Evolutionary conservation across 169 alveolate species (phyloP), one percentile per base, ranked within the genome.

Genomic region (Theileria orientalis): DNA sequence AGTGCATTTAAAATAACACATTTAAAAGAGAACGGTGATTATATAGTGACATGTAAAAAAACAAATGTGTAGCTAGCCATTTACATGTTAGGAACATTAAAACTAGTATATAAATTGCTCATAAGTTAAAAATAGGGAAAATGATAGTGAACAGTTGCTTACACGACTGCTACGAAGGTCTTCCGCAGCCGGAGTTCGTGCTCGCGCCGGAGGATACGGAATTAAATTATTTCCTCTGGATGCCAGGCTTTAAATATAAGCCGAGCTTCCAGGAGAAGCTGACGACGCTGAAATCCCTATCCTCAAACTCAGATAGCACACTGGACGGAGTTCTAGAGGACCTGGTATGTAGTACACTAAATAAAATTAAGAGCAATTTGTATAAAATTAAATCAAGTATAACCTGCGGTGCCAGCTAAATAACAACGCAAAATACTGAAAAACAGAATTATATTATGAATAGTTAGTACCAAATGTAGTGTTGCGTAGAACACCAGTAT

Each of bases 141-240:
- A 78, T 71, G 79, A 46, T 78, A 60, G 82, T 70, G 44, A 23
- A 62, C 23, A 77, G 63, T 44, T 78, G 86, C 59, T 71, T 78
- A 60, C 59, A 64, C 19, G 69, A 72, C 76, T 78, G 86, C 61
- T 78, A 78, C 76, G 54, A 78, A 30, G 69, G 67, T 56, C 76
- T 78, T 29, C 86, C 86, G 56, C 86, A 78, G 83, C 86, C 86
- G 16, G 86, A 78, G 83, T 21, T 78, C 54, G 86, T 78, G 51
- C 76, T 78, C 74, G 42, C 79, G 29, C 86, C 86, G 13, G 86
- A 78, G 76, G 86, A 78, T 59, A 57, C 86, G 52, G 86, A 78
- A 59, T 42, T 80, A 54, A 80, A 80, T 78, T 80, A 80, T 62
- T 80, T 56, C 72, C 54, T 80, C 25, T 80, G 88, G 88, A 80